Base-by-base conservation (phyloP, 768 basidiomycete genomes). In the Mycena amicta region DNA sequence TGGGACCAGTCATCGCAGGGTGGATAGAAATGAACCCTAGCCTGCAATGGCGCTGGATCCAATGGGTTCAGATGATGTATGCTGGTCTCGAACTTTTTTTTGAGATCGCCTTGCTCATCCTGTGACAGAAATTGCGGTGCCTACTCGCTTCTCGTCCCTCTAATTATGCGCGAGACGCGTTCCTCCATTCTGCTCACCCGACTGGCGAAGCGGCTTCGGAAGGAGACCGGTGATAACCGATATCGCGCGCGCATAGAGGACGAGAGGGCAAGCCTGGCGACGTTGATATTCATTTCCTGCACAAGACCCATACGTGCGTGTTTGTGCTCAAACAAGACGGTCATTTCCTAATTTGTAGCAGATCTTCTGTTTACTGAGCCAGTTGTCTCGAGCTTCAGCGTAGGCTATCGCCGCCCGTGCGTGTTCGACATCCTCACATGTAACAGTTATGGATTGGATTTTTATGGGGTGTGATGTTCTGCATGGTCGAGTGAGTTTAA, bases 41-140 rank as follows among this genome's bases (percentile, higher is more conserved):
- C 20, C 68, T 92, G 1, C 77, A 78, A 60, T 93, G 92, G 90
- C 77, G 90, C 26, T 93, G 91, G 90, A 90, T 95, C 25, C 85
- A 92, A 65, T 93, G 90, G 91, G 80, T 91, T 8, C 84, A 86
- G 61, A 75, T 85, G 65, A 89, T 88, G 87, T 85, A 49, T 2
- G 75, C n/a, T 71, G 8, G 23, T 28, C 30, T 45, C 39, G 53
- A 64, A 15, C 13, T 22, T 67, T 11, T 59, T 45, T 16, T 25
- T 29, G n/a, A 6, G 15, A 25, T 27, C 45, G 12, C 39, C 23
- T n/a, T n/a, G 39, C 18, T 39, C 11, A 25, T n/a, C 23, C 30
- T 16, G 3, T 33, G n/a, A 6, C 41, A 89, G 90, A 50, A 66
- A 84, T 29, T 78, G 78, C 27, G 85, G 79, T 2, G 66, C 76